These are phyloP conservation scores for Colletotrichum sp. DNA, from an alignment of 2,329 filamentous ascomycete species.

Conservation along the genomic window DNA sequence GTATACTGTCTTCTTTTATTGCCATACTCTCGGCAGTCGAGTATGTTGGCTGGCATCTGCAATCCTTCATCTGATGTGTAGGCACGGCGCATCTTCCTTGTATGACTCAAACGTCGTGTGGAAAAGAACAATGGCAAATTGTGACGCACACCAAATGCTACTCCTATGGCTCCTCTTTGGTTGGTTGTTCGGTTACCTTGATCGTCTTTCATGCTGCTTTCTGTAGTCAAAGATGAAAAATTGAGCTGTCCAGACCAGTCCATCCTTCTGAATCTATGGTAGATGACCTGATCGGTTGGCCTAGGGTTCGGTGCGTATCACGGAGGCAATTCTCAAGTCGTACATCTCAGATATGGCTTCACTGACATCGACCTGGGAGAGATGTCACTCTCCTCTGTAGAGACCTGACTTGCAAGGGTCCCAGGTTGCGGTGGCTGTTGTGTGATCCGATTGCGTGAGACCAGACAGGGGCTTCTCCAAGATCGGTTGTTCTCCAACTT, in stretches of 20 bases:
- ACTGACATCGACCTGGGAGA: not conserved
- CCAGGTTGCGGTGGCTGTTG: not conserved
- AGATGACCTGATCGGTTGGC: not conserved
- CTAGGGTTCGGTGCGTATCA: not conserved
- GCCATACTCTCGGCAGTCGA: not conserved
- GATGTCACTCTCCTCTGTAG: not conserved
- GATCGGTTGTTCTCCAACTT: slow-evolving; percentile 4
- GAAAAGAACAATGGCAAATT: not conserved
- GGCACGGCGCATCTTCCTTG: not conserved
- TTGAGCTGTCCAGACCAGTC: not conserved
- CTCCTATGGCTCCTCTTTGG: not conserved
- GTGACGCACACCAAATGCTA: not conserved
- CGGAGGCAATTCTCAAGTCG: not conserved
- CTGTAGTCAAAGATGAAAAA: not conserved
- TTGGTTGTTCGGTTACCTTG: not conserved
- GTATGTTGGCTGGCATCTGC: not conserved
- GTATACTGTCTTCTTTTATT: not conserved
- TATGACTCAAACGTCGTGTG: not conserved
- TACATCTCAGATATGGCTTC: not conserved
- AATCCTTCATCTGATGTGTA: not conserved
- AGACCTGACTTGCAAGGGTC: not conserved
- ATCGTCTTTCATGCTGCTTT: not conserved
- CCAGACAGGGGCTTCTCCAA: slow-evolving; percentile 6
- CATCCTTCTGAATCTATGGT: not conserved
- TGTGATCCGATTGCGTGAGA: slow-evolving; percentile 4